Evolutionary conservation across 805 yeast genomes (phyloP), one percentile per base, ranked within the genome.

Genomic region (Kodamaea laetipori): DNA sequence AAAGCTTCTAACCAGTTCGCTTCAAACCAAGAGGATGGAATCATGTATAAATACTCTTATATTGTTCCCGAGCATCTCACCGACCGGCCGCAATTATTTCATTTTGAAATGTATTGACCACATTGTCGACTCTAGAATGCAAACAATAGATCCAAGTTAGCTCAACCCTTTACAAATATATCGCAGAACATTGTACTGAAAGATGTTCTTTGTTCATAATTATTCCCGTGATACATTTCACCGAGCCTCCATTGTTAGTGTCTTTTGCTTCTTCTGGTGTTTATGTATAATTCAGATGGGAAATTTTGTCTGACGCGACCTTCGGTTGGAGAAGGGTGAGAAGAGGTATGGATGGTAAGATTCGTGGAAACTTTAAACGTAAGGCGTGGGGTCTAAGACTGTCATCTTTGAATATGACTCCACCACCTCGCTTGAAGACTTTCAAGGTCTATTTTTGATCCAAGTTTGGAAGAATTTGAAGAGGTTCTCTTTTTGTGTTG

Each of bases 81-180:
- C 19, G 34, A 9, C 34, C 19, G 17, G 19, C 15, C 21, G 6
- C 34, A 15, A 30, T 30, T 30, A 30, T 30, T 6, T 15, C 17
- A 30, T 19, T 15, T 30, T 30, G 34, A 30, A 13, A 30, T 30
- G 19, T 30, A 30, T 30, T 15, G 34, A 30, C 34, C 19, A 19
- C 34, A 30, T 30, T 30, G 34, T 30, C 19, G 34, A 15, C 17
- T 6, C 34, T 30, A 17, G 6, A 30, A 30, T 4, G 6, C 34
- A 30, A 30, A 30, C 34, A 30, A 30, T 30, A 30, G 34, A 3
- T 30, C 17, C 34, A 13, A n/a, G 19, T 15, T 30, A 12, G 17
- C 19, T 30, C 17, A 13, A 19, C 34, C 34, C 19, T 30, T 15
- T 6, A 30, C 34, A 30, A 30, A 15, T 10, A 30, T 13, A 17